Base-by-base conservation (phyloP, 768 basidiomycete genomes). In the Lentinula boryana region DNA sequence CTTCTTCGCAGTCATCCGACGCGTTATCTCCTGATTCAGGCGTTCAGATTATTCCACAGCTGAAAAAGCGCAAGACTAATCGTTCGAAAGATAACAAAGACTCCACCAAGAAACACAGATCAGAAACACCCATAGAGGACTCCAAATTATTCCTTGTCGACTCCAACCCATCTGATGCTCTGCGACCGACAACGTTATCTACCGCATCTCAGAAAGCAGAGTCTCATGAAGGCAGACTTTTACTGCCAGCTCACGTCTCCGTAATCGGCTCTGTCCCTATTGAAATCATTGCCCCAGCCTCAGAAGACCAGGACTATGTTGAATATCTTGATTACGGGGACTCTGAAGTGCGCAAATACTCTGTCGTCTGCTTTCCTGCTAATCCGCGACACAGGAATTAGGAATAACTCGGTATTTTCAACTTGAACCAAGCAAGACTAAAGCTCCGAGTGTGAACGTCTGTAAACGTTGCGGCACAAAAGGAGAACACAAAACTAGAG, bases 381-480 rank as follows among this genome's bases (percentile, higher is more conserved):
- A 16, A 52, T 61, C 32, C 23, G 23, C 27, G 57, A 33, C 48
- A 31, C 43, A 86, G 86, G 81, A 77, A 54, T 74, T 73, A 18
- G 77, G 75, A 4, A 64, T 81, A 55, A 71, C 79, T 7, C 83
- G 91, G 32, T 92, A 92, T 66, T 93, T 87, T 66, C 82, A 90
- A 50, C 73, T 76, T 9, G 68, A 74, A 58, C 67, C 68, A 21
- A 75, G 78, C 41, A 76, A 79, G 50, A 67, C 75, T 12, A 70
- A 76, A 10, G 80, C 80, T 60, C 70, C 78, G 1, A 78, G 70
- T 38, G 76, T 80, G 59, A 78, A 79, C 50, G 79, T 89, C 10
- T 93, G 91, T 76, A 91, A 89, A 70, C 82, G 84, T 60, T 93
- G 91, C 68, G 88, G 89, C 31, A 86, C 79, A 53, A 88, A 90